A percentile compares a stretch with the other conserved stretches of the same genome.
Evolutionary conservation across 139 green algal genomes (phyloP).

Genomic region (Zygnema circumcarinatum): DNA sequence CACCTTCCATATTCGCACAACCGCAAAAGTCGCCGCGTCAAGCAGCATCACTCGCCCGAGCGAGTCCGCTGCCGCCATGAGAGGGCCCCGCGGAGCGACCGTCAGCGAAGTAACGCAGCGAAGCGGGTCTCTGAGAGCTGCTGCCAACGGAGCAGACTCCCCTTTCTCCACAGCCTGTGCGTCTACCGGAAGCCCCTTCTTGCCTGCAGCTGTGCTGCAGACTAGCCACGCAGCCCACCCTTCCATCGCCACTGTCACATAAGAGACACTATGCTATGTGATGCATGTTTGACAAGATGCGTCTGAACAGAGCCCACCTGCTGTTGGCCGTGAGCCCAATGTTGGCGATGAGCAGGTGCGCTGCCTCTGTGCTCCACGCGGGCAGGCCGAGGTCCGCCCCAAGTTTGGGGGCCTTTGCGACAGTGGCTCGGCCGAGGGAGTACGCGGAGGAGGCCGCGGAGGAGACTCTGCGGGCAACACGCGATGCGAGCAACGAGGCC

Average conservation of each 20-base stretch:
- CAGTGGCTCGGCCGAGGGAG: neutral
- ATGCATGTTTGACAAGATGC: too few relatives aligned
- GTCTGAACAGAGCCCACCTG: neutral
- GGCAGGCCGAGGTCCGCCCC: neutral
- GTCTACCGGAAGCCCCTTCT: neutral
- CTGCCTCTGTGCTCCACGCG: neutral
- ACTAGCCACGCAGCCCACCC: neutral
- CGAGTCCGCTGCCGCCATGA: constrained; percentile 38
- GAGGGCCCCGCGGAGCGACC: constrained; percentile 32
- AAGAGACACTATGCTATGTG: neutral
- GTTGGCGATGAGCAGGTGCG: neutral
- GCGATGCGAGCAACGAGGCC: neutral
- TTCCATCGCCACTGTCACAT: neutral
- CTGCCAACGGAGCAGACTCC: neutral
- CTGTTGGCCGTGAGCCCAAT: neutral
- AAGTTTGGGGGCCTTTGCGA: neutral
- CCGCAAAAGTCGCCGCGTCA: neutral
- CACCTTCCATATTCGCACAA: constrained; percentile 57
- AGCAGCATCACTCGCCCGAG: constrained; percentile 44
- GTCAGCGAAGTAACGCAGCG: neutral
- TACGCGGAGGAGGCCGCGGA: neutral
- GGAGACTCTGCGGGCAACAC: neutral
- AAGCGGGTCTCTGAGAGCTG: constrained; percentile 29
- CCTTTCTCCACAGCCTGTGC: neutral
- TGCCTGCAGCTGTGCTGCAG: neutral